Conservation (phyloP, 352 stramenopile genomes). For the Globisporangium perplexum region DNA sequence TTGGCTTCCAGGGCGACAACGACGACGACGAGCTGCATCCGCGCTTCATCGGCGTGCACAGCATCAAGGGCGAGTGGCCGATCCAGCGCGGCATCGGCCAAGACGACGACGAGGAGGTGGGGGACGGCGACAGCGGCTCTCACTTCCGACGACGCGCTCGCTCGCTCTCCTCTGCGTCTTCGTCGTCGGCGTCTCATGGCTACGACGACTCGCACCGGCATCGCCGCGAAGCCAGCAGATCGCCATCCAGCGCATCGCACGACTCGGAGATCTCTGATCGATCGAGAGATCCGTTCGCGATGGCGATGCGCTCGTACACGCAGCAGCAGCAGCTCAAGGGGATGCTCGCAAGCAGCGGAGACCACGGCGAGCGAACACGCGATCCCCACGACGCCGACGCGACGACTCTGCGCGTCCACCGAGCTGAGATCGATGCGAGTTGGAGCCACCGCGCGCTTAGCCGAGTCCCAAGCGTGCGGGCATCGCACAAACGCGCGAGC, state of each 20-base stretch:
- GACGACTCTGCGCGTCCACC: neutral
- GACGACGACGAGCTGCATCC: slow-evolving; percentile 19
- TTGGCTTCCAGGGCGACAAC: neutral
- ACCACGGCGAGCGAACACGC: neutral
- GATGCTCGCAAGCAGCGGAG: neutral
- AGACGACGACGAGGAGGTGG: neutral
- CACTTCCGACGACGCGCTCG: neutral
- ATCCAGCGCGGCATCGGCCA: neutral
- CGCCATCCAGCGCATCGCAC: neutral
- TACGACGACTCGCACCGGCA: neutral
- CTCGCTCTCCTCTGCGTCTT: neutral
- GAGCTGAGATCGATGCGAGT: neutral
- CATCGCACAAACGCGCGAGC: neutral
- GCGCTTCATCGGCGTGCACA: slow-evolving; percentile 48
- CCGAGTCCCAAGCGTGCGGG: neutral
- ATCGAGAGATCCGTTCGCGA: slow-evolving; percentile 2
- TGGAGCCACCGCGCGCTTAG: no score
- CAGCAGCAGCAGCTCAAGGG: slow-evolving; percentile 5
- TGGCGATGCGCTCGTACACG: slow-evolving; percentile 8
- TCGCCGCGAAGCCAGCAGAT: neutral
- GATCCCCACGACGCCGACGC: neutral
- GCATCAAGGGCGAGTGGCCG: slow-evolving; percentile 39
- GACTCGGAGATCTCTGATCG: neutral
- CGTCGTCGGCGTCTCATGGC: neutral
- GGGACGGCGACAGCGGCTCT: no score